These are phyloP conservation scores for Ramularia endophylla DNA, from an alignment of 2,329 filamentous ascomycete genomes.

Conservation along the genomic window DNA sequence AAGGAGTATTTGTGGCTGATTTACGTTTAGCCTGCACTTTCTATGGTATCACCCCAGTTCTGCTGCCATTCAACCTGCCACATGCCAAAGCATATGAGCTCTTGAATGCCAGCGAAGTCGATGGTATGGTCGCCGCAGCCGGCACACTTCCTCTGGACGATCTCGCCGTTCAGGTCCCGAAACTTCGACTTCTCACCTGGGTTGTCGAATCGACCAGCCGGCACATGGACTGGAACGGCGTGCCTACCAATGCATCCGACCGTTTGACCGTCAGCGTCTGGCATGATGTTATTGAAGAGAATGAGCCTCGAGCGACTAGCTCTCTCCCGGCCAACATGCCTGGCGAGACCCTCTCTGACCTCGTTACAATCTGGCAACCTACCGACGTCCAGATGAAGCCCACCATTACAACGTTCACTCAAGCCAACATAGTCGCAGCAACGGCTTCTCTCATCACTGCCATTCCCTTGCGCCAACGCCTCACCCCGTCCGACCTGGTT, in stretches of 20 bases:
- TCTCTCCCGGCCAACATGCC: constrained; percentile 61
- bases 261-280: constrained; percentile 81
- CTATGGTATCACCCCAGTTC: constrained; percentile 75
- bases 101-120: constrained; percentile 66
- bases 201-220: constrained; percentile 85
- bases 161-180: constrained; percentile 62
- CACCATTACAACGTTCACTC: constrained; percentile 76
- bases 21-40: constrained; percentile 65
- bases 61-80: constrained; percentile 76
- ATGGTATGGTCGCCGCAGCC: constrained; percentile 76
- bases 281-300: constrained; percentile 79
- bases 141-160: constrained; percentile 78
- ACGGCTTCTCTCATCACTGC: constrained; percentile 71
- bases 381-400: constrained; percentile 44
- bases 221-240: constrained; percentile 93
- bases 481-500: constrained; percentile 71
- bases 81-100: constrained; percentile 64
- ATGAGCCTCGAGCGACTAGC: constrained; percentile 50
- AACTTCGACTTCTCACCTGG: constrained; percentile 77
- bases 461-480: constrained; percentile 67
- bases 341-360: constrained; percentile 41
- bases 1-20: constrained; percentile 8
- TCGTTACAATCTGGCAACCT: constrained; percentile 62
- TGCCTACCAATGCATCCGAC: constrained; percentile 69
- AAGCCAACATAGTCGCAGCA: constrained; percentile 81